Evolutionary conservation across 2,329 filamentous ascomycete species (phyloP).

Genomic region (Cytospora mali): DNA sequence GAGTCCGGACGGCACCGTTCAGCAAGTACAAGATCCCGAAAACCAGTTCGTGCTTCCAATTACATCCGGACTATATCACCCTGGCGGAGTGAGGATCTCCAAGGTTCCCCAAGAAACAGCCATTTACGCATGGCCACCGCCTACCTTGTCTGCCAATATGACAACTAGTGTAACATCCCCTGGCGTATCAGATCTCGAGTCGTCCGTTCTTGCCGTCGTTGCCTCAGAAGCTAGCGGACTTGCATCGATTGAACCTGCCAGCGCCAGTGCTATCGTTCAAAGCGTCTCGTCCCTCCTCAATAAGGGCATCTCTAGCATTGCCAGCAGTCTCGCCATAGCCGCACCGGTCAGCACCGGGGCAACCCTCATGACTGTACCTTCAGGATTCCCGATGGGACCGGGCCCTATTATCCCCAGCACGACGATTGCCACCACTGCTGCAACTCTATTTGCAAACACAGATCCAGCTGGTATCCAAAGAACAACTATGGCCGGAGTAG

Average conservation of each 20-base stretch:
- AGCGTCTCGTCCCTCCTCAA: slow-evolving; percentile 14
- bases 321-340: slow-evolving; percentile 6
- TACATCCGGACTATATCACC: not conserved
- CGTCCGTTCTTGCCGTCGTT: not conserved
- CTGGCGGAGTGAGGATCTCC: not conserved
- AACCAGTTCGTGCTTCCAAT: not conserved
- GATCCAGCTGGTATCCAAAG: not conserved
- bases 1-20: slow-evolving; percentile 39
- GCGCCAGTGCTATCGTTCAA: slow-evolving; percentile 10
- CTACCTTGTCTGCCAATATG: slow-evolving; percentile 2
- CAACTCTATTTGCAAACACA: not conserved
- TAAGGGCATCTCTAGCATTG: slow-evolving; percentile 15
- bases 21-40: slow-evolving; percentile 2
- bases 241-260: slow-evolving; percentile 1
- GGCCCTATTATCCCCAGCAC: slow-evolving; percentile 1
- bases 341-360: not conserved
- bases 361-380: not conserved
- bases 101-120: not conserved
- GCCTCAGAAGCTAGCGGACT: slow-evolving; percentile 5
- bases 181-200: slow-evolving; percentile 5
- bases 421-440: not conserved
- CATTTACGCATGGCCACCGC: not conserved
- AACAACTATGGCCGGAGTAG: not conserved
- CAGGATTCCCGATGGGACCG: slow-evolving; percentile 9
- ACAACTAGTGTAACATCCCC: not conserved